These are phyloP conservation scores for Helicostylum pulchrum DNA, from an alignment of 192 early-diverging fungal genomes.

Conservation along the genomic window DNA sequence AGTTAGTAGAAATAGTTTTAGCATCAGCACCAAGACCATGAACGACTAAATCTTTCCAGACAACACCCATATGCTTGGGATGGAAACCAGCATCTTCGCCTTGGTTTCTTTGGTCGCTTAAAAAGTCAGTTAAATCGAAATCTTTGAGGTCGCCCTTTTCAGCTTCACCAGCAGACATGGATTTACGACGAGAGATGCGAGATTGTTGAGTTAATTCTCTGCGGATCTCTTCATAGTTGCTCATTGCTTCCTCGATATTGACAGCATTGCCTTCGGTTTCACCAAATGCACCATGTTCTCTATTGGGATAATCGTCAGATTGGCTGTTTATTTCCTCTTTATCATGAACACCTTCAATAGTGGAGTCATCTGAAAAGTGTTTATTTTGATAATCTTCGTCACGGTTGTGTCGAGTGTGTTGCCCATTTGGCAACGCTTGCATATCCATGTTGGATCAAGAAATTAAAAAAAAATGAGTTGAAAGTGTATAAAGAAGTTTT, in stretches of 20 bases:
- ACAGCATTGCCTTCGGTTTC: conserved; percentile 34
- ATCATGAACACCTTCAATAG: conserved; percentile 12
- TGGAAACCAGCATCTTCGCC: conserved; percentile 39
- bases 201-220: conserved; percentile 32
- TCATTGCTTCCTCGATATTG: conserved; percentile 28
- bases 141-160: conserved; percentile 26
- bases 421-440: conserved; percentile 9
- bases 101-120: conserved; percentile 29
- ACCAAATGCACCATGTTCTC: conserved; percentile 22
- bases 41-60: conserved; percentile 48
- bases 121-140: conserved; percentile 42
- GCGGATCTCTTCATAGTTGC: conserved; percentile 25
- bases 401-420: neutral
- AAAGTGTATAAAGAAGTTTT: neutral
- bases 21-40: conserved; percentile 38
- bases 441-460: conserved; percentile 13
- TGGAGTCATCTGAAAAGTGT: conserved; percentile 1
- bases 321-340: conserved; percentile 13
- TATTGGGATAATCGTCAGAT: neutral
- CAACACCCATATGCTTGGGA: conserved; percentile 40
- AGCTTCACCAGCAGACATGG: conserved; percentile 21
- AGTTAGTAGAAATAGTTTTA: conserved; percentile 36
- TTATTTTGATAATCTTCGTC: conserved; percentile 1
- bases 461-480: neutral
- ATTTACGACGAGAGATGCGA: conserved; percentile 14